Evolutionary conservation across 2,329 filamentous ascomycete species (phyloP).

Genomic region (Ampelomyces quisqualis): DNA sequence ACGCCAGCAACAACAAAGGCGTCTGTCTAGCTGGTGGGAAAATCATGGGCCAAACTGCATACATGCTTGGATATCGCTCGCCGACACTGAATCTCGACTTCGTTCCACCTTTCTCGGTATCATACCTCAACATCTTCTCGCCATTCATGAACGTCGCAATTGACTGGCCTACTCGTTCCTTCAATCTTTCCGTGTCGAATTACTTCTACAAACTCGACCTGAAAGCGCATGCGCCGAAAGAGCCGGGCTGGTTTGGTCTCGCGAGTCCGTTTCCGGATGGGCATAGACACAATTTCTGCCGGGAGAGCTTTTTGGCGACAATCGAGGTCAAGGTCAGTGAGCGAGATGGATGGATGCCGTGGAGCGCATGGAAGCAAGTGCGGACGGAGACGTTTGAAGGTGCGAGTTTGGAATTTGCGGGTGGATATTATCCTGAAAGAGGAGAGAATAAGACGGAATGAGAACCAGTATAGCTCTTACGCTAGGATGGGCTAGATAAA

Average conservation of each 20-base stretch:
- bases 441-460: conserved; percentile 41
- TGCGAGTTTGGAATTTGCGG: conserved; percentile 53
- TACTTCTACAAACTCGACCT: conserved; percentile 47
- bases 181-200: conserved; percentile 42
- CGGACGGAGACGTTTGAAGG: conserved; percentile 46
- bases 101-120: conserved; percentile 48
- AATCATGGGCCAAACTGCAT: conserved; percentile 45
- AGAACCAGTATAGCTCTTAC: too few relatives aligned
- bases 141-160: conserved; percentile 48
- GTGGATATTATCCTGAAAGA: conserved; percentile 48
- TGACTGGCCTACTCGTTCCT: conserved; percentile 45
- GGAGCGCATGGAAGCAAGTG: conserved; percentile 43
- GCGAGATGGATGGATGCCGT: conserved; percentile 39
- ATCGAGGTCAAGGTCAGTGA: conserved; percentile 48
- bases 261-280: conserved; percentile 51
- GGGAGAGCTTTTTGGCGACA: conserved; percentile 50
- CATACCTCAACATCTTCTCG: conserved; percentile 30
- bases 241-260: conserved; percentile 49
- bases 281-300: conserved; percentile 48
- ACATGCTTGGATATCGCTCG: conserved; percentile 50
- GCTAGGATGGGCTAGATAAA: background rate
- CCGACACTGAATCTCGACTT: conserved; percentile 44
- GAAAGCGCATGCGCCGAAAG: conserved; percentile 44
- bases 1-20: conserved; percentile 17
- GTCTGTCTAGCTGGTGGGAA: conserved; percentile 39